Conservation (phyloP, 352 stramenopile species). For the Halophytophthora batemanensis region DNA sequence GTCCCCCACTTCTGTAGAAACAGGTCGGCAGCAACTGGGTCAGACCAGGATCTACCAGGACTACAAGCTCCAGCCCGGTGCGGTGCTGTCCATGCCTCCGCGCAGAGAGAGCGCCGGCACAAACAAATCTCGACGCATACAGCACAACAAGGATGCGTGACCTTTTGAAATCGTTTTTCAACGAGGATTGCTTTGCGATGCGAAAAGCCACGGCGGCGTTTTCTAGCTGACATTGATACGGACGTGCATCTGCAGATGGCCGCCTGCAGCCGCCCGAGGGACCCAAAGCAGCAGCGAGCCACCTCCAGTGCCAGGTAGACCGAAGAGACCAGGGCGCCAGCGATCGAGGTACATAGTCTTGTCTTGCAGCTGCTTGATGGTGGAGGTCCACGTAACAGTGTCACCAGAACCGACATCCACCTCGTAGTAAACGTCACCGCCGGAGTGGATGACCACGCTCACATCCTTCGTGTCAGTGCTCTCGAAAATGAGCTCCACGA, state of each 20-base stretch:
- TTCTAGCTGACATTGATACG: slow-evolving; percentile 24
- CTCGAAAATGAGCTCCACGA: slow-evolving; percentile 2
- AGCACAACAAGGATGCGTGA: too few relatives aligned
- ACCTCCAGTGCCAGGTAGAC: slow-evolving; percentile 35
- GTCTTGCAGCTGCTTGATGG: not conserved
- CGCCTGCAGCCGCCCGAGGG: slow-evolving; percentile 1
- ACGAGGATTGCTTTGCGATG: too few relatives aligned
- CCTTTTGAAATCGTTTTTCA: too few relatives aligned
- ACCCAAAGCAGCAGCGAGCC: slow-evolving; percentile 18
- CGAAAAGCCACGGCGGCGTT: too few relatives aligned
- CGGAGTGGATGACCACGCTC: slow-evolving; percentile 3
- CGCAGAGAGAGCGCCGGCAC: too few relatives aligned
- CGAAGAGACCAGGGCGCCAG: slow-evolving; percentile 33
- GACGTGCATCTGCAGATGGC: slow-evolving; percentile 23
- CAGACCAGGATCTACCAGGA: too few relatives aligned
- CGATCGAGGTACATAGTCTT: slow-evolving; percentile 17
- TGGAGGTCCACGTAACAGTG: slow-evolving; percentile 3
- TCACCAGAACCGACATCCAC: not conserved
- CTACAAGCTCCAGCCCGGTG: too few relatives aligned
- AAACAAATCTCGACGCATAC: too few relatives aligned
- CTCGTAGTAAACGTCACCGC: slow-evolving; percentile 1
- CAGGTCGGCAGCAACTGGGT: too few relatives aligned
- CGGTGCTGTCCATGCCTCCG: too few relatives aligned
- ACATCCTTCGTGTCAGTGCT: slow-evolving; percentile 6
- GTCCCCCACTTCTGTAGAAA: too few relatives aligned